Evolutionary conservation across 2,329 filamentous ascomycete species (phyloP).

Genomic region (Sphaerulina musiva): DNA sequence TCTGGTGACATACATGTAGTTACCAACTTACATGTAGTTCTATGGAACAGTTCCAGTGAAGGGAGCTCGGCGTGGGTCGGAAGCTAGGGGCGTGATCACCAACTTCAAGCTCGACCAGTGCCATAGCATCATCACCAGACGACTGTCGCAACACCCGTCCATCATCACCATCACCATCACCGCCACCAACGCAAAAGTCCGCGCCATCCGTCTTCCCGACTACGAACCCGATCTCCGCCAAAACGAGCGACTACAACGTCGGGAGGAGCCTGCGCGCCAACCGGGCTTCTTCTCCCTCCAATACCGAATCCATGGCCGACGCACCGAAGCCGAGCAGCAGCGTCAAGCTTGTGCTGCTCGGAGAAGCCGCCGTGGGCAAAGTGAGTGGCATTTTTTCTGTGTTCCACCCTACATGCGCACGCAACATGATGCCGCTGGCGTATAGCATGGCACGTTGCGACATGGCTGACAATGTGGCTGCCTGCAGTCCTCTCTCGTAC

Average conservation of each 20-base stretch:
- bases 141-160: no score
- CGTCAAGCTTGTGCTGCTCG: constrained; percentile 96
- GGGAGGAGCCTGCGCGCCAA: constrained; percentile 30
- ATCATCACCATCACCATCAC: no score
- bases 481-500: constrained; percentile 80
- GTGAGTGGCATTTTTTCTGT: constrained; percentile 46
- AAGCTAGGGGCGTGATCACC: no score
- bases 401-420: not conserved
- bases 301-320: constrained; percentile 20
- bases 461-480: constrained; percentile 11
- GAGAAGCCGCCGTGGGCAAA: constrained; percentile 97
- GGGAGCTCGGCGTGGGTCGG: no score
- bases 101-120: no score
- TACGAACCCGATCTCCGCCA: constrained; percentile 9
- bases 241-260: constrained; percentile 27
- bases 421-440: not conserved
- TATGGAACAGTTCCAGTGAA: no score
- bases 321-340: constrained; percentile 95
- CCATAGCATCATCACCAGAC: no score
- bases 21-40: no score
- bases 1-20: no score
- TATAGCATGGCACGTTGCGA: not conserved
- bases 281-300: constrained; percentile 14
- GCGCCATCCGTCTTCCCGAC: not conserved
- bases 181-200: no score